A percentile compares a stretch with the other conserved stretches of the same genome.
Evolutionary conservation across 208 protist genomes (phyloP).

Genomic region (Crithidia brevicula): DNA sequence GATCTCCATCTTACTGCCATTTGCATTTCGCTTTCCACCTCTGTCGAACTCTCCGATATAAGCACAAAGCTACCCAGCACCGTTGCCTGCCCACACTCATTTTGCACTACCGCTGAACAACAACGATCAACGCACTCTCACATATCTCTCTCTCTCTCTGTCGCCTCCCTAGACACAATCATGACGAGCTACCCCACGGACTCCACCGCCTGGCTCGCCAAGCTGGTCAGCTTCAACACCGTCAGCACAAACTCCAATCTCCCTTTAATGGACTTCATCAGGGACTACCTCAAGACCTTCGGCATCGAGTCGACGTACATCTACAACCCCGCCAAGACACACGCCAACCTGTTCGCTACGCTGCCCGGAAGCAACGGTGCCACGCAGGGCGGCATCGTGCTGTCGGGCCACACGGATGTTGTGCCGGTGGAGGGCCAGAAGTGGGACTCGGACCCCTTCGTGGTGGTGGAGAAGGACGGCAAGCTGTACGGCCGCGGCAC

Average conservation of each 20-base stretch:
- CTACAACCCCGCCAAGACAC: constrained; percentile 28
- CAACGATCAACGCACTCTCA: no score
- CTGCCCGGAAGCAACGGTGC: constrained; percentile 36
- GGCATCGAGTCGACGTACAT: constrained; percentile 31
- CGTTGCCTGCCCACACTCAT: no score
- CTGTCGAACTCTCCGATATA: no score
- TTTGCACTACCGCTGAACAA: no score
- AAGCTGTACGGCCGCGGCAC: constrained; percentile 55
- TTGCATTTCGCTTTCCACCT: no score
- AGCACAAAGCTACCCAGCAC: no score
- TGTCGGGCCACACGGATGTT: constrained; percentile 51
- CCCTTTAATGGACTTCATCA: constrained; percentile 39
- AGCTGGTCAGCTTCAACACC: constrained; percentile 53
- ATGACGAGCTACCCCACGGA: constrained; percentile 12
- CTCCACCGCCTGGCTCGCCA: constrained; percentile 35
- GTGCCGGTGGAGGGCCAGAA: constrained; percentile 50
- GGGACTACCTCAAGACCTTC: constrained; percentile 37
- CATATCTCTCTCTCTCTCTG: neutral
- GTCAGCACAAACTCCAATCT: constrained; percentile 46
- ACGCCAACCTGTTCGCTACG: constrained; percentile 54
- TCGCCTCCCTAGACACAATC: neutral
- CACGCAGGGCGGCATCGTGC: constrained; percentile 45
- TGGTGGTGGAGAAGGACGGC: constrained; percentile 38
- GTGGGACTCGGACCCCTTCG: constrained; percentile 51
- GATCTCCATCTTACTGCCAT: no score